phyloP scores from a whole-genome alignment of 2,329 filamentous ascomycete species.

The Penicillium expansum region DNA sequence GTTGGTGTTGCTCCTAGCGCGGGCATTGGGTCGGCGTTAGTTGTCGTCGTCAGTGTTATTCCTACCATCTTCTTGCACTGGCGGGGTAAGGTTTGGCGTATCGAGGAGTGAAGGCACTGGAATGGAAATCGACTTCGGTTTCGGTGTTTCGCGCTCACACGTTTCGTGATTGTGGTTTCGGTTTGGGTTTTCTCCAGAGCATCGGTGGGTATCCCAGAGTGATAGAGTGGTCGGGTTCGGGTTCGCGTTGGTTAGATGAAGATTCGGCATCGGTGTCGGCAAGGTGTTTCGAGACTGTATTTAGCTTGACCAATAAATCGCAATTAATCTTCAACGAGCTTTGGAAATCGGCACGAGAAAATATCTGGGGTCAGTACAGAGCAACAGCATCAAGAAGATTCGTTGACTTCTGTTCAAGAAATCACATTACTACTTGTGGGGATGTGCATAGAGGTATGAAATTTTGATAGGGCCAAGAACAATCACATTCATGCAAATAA shows the following conservation, averaged over 20 bases:
- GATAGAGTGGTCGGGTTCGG: slow-evolving; percentile 6
- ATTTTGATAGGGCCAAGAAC: background rate
- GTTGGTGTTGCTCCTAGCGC: slow-evolving; percentile 34
- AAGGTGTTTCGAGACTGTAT: slow-evolving; percentile 4
- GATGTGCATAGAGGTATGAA: background rate
- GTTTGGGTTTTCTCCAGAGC: background rate
- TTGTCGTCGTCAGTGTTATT: slow-evolving; percentile 33
- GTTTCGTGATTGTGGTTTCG: background rate
- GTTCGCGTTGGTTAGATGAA: slow-evolving; percentile 5
- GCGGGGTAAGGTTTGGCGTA: slow-evolving; percentile 27
- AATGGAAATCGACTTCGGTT: background rate
- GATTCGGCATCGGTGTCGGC: slow-evolving; percentile 6
- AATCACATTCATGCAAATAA: background rate
- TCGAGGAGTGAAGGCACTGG: slow-evolving; percentile 1
- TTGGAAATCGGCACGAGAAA: background rate
- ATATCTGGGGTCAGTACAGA: background rate
- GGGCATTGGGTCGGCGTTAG: slow-evolving; percentile 31
- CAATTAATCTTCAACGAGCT: background rate
- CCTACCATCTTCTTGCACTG: slow-evolving; percentile 33
- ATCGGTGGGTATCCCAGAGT: background rate
- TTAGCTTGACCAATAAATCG: slow-evolving; percentile 3
- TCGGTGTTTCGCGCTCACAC: background rate
- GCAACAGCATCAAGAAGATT: background rate
- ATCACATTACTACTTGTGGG: no score
- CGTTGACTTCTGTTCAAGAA: background rate